These are phyloP conservation scores for Annona squamosa DNA, from an alignment of 164 flowering plant species.

Conservation along the genomic window DNA sequence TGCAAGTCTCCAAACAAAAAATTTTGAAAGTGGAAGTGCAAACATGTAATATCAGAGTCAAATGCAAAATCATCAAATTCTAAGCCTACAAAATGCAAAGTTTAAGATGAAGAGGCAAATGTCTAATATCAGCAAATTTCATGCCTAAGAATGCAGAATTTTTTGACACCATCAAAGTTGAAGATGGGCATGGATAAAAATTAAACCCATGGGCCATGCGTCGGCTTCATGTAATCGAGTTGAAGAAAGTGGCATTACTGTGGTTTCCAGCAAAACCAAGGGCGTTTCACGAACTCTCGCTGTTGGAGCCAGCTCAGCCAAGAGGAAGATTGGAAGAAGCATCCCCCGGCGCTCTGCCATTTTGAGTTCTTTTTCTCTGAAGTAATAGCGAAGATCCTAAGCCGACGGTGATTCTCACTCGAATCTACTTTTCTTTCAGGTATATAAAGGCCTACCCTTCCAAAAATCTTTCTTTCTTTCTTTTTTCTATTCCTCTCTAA, in stretches of 20 bases:
- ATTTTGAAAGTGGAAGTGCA: too few relatives aligned
- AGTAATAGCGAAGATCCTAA: not conserved
- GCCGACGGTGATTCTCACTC: not conserved
- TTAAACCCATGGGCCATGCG: not conserved
- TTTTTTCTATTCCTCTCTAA: not conserved
- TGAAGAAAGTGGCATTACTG: not conserved
- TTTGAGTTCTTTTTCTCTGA: not conserved
- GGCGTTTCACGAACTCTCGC: not conserved
- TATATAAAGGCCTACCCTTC: not conserved
- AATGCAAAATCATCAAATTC: too few relatives aligned
- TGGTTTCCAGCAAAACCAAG: not conserved
- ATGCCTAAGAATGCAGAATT: too few relatives aligned
- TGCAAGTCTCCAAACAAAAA: too few relatives aligned
- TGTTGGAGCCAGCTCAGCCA: not conserved
- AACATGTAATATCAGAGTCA: too few relatives aligned
- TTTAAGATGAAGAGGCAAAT: too few relatives aligned
- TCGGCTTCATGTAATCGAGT: not conserved
- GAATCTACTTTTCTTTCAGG: not conserved
- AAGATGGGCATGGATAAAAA: too few relatives aligned
- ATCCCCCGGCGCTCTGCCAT: not conserved
- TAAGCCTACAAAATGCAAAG: too few relatives aligned
- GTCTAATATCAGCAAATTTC: too few relatives aligned
- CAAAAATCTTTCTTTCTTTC: not conserved
- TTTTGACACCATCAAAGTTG: too few relatives aligned
- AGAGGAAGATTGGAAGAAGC: not conserved